Conservation (phyloP, 2,329 filamentous ascomycete genomes). For the Penicillium brasilianum region DNA sequence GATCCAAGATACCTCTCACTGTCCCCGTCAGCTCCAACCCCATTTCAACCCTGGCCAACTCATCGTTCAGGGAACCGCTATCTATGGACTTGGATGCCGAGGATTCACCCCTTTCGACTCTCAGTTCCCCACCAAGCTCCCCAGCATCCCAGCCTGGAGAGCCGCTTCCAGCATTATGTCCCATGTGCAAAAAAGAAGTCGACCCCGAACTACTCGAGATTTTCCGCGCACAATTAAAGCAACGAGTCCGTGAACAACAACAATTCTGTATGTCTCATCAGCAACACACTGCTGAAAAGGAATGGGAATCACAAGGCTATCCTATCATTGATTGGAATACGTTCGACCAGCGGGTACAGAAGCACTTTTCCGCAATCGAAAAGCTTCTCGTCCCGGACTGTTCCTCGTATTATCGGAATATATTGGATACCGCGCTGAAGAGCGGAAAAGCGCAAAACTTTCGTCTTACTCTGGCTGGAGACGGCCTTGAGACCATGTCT, state of each 20-base stretch:
- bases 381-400: slow-evolving; percentile 60
- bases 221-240: slow-evolving; percentile 50
- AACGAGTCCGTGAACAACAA: slow-evolving; percentile 43
- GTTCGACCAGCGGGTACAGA: slow-evolving; percentile 63
- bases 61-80: slow-evolving; percentile 26
- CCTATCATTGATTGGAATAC: slow-evolving; percentile 72
- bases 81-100: slow-evolving; percentile 32
- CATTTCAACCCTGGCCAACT: slow-evolving; percentile 36
- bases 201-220: slow-evolving; percentile 59
- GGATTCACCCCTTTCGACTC: slow-evolving; percentile 32
- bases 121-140: slow-evolving; percentile 42
- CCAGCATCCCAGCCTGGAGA: slow-evolving; percentile 20
- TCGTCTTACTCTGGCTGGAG: slow-evolving; percentile 56
- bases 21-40: slow-evolving; percentile 32
- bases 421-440: slow-evolving; percentile 61
- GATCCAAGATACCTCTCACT: slow-evolving; percentile 36
- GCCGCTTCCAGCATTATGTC: slow-evolving; percentile 56
- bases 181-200: slow-evolving; percentile 69
- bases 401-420: slow-evolving; percentile 64
- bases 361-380: slow-evolving; percentile 62
- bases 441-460: slow-evolving; percentile 65
- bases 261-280: slow-evolving; percentile 70
- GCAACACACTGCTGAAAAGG: slow-evolving; percentile 56
- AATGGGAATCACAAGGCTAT: slow-evolving; percentile 63
- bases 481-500: slow-evolving; percentile 59